phyloP scores from a whole-genome alignment of 768 basidiomycete species.

The Macrocybe gigantea region DNA sequence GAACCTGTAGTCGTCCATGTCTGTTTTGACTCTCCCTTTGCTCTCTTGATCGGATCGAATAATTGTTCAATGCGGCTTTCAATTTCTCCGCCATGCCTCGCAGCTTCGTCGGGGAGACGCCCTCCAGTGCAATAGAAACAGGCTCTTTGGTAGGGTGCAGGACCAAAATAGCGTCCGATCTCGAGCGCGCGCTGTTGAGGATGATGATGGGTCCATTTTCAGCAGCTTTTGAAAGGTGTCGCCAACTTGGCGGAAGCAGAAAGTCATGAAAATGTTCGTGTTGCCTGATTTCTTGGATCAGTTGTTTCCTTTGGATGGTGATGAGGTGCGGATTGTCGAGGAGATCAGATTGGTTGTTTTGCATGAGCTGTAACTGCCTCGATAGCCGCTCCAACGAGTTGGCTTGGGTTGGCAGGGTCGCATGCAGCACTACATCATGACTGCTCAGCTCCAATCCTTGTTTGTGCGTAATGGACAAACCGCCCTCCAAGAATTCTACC shows the following conservation, averaged over 20 bases:
- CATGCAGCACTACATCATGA: no score
- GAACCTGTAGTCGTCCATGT: no score
- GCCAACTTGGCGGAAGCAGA: not conserved
- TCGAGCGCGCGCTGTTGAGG: not conserved
- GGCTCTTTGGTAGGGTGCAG: not conserved
- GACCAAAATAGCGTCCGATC: not conserved
- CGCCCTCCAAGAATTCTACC: no score
- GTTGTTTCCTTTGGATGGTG: no score
- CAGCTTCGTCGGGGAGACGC: not conserved
- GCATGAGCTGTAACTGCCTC: no score
- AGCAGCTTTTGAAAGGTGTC: not conserved
- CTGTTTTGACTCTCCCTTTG: not conserved
- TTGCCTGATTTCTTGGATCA: not conserved
- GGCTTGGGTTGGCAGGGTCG: no score
- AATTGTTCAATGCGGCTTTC: not conserved
- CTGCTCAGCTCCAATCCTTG: no score
- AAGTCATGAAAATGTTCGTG: not conserved
- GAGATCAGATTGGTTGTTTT: no score
- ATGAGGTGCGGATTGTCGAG: no score
- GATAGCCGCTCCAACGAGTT: no score
- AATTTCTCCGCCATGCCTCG: not conserved
- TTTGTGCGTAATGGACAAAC: no score
- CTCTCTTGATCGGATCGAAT: not conserved
- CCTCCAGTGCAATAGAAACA: not conserved
- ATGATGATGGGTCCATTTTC: not conserved